Conservation (phyloP, 2,329 filamentous ascomycete species). For the Coniochaeta sp. region DNA sequence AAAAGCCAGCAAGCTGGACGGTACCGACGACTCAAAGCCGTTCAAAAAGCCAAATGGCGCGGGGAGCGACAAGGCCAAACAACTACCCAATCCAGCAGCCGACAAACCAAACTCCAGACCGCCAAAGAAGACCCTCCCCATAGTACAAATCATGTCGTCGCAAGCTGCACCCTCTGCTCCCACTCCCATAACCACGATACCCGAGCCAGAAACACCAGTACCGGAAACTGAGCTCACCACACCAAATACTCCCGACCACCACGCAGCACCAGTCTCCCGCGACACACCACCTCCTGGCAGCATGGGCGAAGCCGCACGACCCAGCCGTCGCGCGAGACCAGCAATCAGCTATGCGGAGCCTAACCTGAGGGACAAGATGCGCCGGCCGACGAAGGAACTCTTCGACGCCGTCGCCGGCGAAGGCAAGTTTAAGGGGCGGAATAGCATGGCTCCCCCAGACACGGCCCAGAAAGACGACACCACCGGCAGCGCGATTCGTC, state of each 20-base stretch:
- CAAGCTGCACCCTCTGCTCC: conserved; percentile 7
- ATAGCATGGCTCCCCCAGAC: neutral
- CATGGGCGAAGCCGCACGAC: conserved; percentile 51
- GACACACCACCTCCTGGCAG: conserved; percentile 54
- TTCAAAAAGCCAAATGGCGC: conserved; percentile 27
- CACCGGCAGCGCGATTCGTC: neutral
- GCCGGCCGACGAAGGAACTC: conserved; percentile 68
- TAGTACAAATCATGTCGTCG: conserved; percentile 10
- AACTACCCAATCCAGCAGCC: conserved; percentile 8
- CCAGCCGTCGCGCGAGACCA: conserved; percentile 58
- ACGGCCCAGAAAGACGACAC: neutral
- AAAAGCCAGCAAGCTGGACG: conserved; percentile 32
- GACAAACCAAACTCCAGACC: neutral
- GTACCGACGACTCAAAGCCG: conserved; percentile 27
- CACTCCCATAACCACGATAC: conserved; percentile 10
- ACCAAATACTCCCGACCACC: conserved; percentile 41
- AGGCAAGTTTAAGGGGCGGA: conserved; percentile 34
- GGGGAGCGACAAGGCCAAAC: conserved; percentile 5
- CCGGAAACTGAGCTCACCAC: conserved; percentile 32
- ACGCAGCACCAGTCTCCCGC: conserved; percentile 22
- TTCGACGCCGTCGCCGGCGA: conserved; percentile 67
- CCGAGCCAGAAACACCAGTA: conserved; percentile 24
- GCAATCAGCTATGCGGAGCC: conserved; percentile 77
- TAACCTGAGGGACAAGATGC: conserved; percentile 76
- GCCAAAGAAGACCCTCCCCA: conserved; percentile 19